Conservation (phyloP, 495 filamentous ascomycete genomes). For the Chaetomium cochliodes region DNA sequence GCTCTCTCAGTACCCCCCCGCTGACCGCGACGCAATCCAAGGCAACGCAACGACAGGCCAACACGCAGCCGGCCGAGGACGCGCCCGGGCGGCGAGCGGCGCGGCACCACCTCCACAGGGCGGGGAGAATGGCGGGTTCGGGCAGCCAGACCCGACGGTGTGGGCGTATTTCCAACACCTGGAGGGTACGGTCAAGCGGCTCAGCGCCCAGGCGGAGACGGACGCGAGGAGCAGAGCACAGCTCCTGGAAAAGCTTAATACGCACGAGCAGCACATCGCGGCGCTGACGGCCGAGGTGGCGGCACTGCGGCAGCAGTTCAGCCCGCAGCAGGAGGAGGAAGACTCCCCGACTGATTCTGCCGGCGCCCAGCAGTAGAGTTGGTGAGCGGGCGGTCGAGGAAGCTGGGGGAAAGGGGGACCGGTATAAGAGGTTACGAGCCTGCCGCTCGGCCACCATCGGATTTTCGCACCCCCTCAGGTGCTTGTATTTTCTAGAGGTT, state of each 20-base stretch:
- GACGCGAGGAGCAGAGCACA: conserved; percentile 28
- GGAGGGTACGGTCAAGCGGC: conserved; percentile 47
- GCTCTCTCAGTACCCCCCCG: conserved; percentile 47
- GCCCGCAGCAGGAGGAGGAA: conserved; percentile 9
- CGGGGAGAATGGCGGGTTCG: conserved; percentile 40
- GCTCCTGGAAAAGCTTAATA: conserved; percentile 39
- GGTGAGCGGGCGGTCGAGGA: neutral
- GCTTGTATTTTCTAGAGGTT: conserved; percentile 2
- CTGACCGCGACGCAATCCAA: conserved; percentile 49
- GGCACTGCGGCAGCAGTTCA: conserved; percentile 25
- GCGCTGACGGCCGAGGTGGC: conserved; percentile 29
- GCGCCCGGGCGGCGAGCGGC: conserved; percentile 29
- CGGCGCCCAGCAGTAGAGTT: conserved; percentile 14
- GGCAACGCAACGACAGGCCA: conserved; percentile 36
- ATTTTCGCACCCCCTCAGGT: neutral
- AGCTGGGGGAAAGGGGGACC: neutral
- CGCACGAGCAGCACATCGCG: conserved; percentile 42
- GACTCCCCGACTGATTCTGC: conserved; percentile 1
- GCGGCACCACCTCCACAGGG: conserved; percentile 33
- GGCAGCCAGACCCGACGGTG: conserved; percentile 42
- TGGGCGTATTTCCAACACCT: conserved; percentile 53
- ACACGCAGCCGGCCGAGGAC: conserved; percentile 28
- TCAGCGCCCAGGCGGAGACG: conserved; percentile 35
- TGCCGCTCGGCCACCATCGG: neutral
- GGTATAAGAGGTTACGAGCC: neutral